These are phyloP conservation scores for Neurospora terricola DNA, from an alignment of 495 filamentous ascomycete species.

Conservation along the genomic window DNA sequence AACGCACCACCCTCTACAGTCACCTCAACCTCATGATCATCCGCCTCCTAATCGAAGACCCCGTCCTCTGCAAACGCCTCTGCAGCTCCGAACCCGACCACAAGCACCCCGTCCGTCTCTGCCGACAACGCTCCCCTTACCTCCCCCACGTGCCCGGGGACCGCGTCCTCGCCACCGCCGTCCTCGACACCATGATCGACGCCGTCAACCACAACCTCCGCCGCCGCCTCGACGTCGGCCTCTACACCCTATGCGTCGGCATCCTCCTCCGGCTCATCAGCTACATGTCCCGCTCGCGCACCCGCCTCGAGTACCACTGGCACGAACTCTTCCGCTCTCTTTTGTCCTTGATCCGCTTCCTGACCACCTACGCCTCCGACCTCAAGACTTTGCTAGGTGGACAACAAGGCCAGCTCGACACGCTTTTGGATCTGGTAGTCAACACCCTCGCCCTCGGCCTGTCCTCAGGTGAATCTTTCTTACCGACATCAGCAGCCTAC, in stretches of 20 bases:
- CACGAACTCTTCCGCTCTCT: constrained; percentile 87
- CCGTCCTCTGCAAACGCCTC: constrained; percentile 70
- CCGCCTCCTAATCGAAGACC: constrained; percentile 82
- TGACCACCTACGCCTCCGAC: constrained; percentile 73
- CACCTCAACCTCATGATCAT: constrained; percentile 74
- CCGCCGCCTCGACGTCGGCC: constrained; percentile 68
- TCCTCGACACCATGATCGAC: constrained; percentile 81
- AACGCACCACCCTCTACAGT: constrained; percentile 66
- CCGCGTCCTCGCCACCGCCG: constrained; percentile 57
- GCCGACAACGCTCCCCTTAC: constrained; percentile 80
- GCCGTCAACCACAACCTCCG: constrained; percentile 91
- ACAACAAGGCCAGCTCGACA: constrained; percentile 38
- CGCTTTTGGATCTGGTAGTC: constrained; percentile 60
- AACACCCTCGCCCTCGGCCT: constrained; percentile 80
- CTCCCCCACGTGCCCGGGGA: constrained; percentile 67
- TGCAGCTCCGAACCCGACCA: constrained; percentile 60
- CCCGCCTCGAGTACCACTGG: constrained; percentile 83
- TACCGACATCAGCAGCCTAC: constrained; percentile 81
- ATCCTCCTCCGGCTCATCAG: constrained; percentile 73
- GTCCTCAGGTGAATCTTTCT: constrained; percentile 81
- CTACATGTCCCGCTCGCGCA: constrained; percentile 70
- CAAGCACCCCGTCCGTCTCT: constrained; percentile 67
- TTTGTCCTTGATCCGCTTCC: constrained; percentile 81
- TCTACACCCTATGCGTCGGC: constrained; percentile 74
- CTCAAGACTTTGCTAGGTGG: constrained; percentile 40